These are phyloP conservation scores for Aureobasidium zeae DNA, from an alignment of 2,329 filamentous ascomycete species.

Conservation along the genomic window DNA sequence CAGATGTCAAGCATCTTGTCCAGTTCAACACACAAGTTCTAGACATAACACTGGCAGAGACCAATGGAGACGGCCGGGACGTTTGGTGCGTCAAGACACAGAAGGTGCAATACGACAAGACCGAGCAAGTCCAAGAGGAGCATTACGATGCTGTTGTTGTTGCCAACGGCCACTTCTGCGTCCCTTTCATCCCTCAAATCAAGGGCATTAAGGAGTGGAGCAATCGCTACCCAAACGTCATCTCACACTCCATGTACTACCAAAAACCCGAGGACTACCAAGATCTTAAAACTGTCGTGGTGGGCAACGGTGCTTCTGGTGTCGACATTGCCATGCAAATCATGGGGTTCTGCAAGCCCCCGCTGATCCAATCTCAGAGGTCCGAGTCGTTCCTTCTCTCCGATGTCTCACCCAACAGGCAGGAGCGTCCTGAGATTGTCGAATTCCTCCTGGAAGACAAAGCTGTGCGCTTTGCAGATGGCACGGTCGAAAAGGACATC, in stretches of 20 bases:
- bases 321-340: constrained; percentile 77
- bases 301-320: constrained; percentile 78
- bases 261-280: constrained; percentile 54
- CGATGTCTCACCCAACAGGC: constrained; percentile 42
- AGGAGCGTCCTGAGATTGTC: constrained; percentile 46
- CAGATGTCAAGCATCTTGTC: constrained; percentile 58
- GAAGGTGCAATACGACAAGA: constrained; percentile 39
- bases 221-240: constrained; percentile 29
- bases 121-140: constrained; percentile 5
- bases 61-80: constrained; percentile 16
- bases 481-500: constrained; percentile 54
- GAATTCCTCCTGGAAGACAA: constrained; percentile 47
- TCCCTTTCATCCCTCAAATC: constrained; percentile 38
- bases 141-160: constrained; percentile 46
- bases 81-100: constrained; percentile 53
- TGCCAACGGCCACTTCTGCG: constrained; percentile 41
- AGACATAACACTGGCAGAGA: constrained; percentile 38
- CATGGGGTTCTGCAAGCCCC: constrained; percentile 46
- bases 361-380: constrained; percentile 56
- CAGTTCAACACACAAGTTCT: constrained; percentile 61
- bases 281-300: constrained; percentile 60
- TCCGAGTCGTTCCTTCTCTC: constrained; percentile 39
- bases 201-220: constrained; percentile 35
- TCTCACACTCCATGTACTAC: constrained; percentile 63
- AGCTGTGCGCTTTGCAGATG: constrained; percentile 58